Base-by-base conservation (phyloP, 2,329 filamentous ascomycete genomes). In the Ilyonectria destructans region DNA sequence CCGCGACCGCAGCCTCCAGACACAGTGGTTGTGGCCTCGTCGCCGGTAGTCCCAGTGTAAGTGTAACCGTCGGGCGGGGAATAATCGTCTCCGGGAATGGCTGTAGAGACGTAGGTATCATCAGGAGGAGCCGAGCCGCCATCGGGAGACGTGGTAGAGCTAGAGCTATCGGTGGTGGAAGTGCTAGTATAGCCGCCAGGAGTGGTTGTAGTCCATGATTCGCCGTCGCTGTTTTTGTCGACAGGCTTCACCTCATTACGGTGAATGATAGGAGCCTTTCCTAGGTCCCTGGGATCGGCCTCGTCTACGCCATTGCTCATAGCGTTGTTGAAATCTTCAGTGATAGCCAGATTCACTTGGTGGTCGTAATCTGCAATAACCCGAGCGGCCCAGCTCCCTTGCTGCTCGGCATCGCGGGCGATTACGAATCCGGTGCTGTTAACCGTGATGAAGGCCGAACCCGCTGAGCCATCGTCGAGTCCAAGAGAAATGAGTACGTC, bases 301-400 rank as follows among this genome's bases (percentile, higher is more conserved):
- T 56, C 54, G n/a, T 56, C 54, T 9, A 56, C 19, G 6, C 17
- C 45, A 7, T 13, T 19, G 19, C 29, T 17, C 21, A 15, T 33
- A 12, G 21, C n/a, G n/a, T 23, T 40, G 23, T 56, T 43, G 19
- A 40, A 56, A 4, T 56, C 13, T 12, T 48, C 26, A 1, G 29
- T 59, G n/a, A 59, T 51, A 13, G 57, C 57, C 5, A 59, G 3
- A 19, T 59, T 59, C 26, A 49, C 45, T 26, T 49, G n/a, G 19
- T 59, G 57, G 15, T 59, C 57, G 29, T 59, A 59, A 4, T 51
- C 57, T 40, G 43, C 29, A 35, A 37, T 23, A 15, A 21, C 33
- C 19, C 45, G 57, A 13, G 57, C 57, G 1, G 15, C 29, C 45
- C 57, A 59, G 10, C 55, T 29, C 4, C 19, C 19, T 9, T 56